Conservation (phyloP, 208 protist genomes). For the Phytomonas sp. region DNA sequence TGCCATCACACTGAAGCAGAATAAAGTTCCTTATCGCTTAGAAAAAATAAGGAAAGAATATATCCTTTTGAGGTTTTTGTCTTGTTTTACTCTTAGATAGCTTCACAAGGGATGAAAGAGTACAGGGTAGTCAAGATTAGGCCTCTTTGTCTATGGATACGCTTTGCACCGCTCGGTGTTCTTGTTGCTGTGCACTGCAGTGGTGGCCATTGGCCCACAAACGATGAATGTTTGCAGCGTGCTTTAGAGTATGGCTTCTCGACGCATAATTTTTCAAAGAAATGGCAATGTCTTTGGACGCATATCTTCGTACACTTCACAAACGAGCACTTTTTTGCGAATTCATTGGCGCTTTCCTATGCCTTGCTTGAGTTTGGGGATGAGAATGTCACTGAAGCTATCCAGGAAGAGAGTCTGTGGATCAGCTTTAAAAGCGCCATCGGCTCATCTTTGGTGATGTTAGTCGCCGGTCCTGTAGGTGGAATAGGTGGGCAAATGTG, state of each 20-base stretch:
- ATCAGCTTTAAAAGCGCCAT: constrained; percentile 14
- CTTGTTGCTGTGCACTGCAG: constrained; percentile 44
- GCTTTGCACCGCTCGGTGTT: constrained; percentile 37
- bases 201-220: constrained; percentile 33
- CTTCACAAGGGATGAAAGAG: not conserved
- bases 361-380: constrained; percentile 48
- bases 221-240: constrained; percentile 22
- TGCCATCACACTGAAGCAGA: not conserved
- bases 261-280: constrained; percentile 19
- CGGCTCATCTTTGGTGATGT: constrained; percentile 39
- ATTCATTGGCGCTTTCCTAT: constrained; percentile 32
- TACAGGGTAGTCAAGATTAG: not conserved
- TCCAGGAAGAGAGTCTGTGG: constrained; percentile 15
- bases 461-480: constrained; percentile 33
- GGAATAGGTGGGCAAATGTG: constrained; percentile 54
- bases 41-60: not conserved
- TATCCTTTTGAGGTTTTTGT: not conserved
- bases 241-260: constrained; percentile 44
- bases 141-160: constrained; percentile 28
- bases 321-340: constrained; percentile 36
- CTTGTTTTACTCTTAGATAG: not conserved
- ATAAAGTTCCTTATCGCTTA: too few species aligned
- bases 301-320: constrained; percentile 58
- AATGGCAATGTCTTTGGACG: constrained; percentile 28
- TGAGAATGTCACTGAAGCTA: constrained; percentile 5